Percentiles rank a stretch among this genome's conserved stretches.
phyloP scores from a whole-genome alignment of 306 rosid genomes.

The Crataegus laevigata region DNA sequence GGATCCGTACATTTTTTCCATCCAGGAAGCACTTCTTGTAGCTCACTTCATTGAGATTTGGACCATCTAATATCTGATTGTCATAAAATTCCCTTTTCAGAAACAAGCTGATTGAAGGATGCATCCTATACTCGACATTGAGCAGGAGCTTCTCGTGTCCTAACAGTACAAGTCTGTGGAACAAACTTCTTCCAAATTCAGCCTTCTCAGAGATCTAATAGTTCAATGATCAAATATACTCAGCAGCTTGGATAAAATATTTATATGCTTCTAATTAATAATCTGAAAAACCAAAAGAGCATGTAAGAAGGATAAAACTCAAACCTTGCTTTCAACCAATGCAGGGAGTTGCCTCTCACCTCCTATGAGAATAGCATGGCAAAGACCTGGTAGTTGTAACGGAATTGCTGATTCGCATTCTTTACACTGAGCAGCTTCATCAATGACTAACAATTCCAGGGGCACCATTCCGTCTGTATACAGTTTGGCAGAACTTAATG shows the following conservation, averaged over 20 bases:
- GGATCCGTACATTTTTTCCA: slow-evolving; percentile 10
- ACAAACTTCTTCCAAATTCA: slow-evolving; percentile 32
- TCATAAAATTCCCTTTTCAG: slow-evolving; percentile 25
- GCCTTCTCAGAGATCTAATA: slow-evolving; percentile 15
- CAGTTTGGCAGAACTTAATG: slow-evolving; percentile 21
- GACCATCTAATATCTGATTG: slow-evolving; percentile 7
- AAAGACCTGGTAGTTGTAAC: slow-evolving; percentile 25
- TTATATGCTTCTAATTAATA: background rate
- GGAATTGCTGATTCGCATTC: slow-evolving; percentile 40
- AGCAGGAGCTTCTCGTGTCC: slow-evolving; percentile 26
- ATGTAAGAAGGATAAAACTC: background rate
- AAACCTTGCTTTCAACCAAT: slow-evolving; percentile 31
- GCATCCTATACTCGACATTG: slow-evolving; percentile 31
- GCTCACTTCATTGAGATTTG: slow-evolving; percentile 9
- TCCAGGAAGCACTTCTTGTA: slow-evolving; percentile 3
- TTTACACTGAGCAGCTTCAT: too few relatives aligned
- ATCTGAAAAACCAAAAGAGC: background rate
- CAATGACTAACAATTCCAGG: too few relatives aligned
- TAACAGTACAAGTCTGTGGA: slow-evolving; percentile 17
- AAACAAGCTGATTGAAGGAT: slow-evolving; percentile 29
- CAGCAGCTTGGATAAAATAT: background rate
- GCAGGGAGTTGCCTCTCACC: slow-evolving; percentile 37
- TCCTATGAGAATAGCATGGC: slow-evolving; percentile 30
- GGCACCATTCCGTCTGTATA: background rate
- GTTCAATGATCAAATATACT: background rate